Percentiles rank a stretch among this genome's conserved stretches.
phyloP scores from a whole-genome alignment of 768 basidiomycete species.

The Tephrocybe sp. region DNA sequence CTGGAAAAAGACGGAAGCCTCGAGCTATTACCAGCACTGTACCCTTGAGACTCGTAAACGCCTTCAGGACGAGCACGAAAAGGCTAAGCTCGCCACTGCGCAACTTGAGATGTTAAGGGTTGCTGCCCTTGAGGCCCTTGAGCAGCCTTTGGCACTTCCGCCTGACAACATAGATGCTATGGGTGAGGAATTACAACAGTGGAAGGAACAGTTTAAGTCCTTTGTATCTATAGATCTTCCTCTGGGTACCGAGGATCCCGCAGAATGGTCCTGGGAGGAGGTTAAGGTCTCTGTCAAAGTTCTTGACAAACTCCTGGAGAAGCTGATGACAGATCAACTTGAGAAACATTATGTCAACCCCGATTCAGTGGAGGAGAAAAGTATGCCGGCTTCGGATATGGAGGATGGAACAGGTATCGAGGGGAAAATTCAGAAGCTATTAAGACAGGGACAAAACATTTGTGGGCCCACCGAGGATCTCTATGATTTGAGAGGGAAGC shows the following conservation, averaged over 20 bases:
- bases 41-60: not conserved
- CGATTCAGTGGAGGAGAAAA: not conserved
- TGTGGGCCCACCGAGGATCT: not conserved
- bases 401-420: not conserved
- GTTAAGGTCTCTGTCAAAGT: conserved; percentile 1
- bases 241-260: not conserved
- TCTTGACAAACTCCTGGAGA: not conserved
- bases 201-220: no score
- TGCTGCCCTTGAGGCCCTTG: no score
- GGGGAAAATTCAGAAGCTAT: not conserved
- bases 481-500: not conserved
- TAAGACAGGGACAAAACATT: no score
- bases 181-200: no score
- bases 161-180: no score
- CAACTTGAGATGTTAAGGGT: conserved; percentile 1
- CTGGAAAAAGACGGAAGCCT: conserved; percentile 10
- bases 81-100: not conserved
- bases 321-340: not conserved
- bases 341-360: not conserved
- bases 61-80: conserved; percentile 3
- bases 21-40: conserved; percentile 1
- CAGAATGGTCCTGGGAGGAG: conserved; percentile 10
- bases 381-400: not conserved
- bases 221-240: no score
- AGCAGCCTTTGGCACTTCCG: no score